Conservation (phyloP, 768 basidiomycete genomes). For the Amanita rubescens region DNA sequence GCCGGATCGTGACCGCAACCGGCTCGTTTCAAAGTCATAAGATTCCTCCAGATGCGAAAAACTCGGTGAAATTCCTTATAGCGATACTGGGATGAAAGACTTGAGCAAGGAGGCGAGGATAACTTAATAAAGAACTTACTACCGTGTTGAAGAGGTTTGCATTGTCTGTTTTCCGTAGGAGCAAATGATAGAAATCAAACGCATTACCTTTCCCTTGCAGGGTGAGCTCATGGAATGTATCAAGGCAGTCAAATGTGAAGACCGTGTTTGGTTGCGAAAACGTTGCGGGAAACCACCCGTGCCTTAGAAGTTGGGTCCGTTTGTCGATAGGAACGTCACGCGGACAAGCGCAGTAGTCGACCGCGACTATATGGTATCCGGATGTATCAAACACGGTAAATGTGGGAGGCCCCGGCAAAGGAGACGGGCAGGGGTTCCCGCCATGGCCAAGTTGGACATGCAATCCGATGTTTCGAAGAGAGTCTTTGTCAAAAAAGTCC, state of each 20-base stretch:
- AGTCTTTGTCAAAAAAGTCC: too few species aligned
- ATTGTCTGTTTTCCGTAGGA: neutral
- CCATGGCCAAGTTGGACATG: neutral
- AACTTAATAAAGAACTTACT: too few species aligned
- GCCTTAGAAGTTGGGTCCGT: neutral
- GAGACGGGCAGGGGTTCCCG: neutral
- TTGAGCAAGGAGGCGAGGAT: neutral
- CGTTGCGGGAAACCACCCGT: neutral
- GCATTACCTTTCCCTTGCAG: neutral
- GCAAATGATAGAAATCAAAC: neutral
- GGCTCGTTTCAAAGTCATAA: conserved; percentile 13
- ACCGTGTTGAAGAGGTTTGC: too few species aligned
- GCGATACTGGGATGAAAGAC: too few species aligned
- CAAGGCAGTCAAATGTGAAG: neutral
- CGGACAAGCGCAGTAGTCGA: neutral
- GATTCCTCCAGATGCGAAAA: conserved; percentile 13
- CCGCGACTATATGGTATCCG: too few species aligned
- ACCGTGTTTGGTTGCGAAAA: neutral
- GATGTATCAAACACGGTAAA: neutral
- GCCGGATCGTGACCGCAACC: conserved; percentile 14
- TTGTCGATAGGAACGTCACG: too few species aligned
- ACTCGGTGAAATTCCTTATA: conserved; percentile 14
- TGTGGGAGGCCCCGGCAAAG: neutral
- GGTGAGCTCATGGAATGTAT: neutral
- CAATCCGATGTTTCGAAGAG: too few species aligned